A percentile compares a stretch with the other conserved stretches of the same genome.
Evolutionary conservation across 2,329 filamentous ascomycete genomes (phyloP).

Genomic region (Neofusicoccum umdonicola): DNA sequence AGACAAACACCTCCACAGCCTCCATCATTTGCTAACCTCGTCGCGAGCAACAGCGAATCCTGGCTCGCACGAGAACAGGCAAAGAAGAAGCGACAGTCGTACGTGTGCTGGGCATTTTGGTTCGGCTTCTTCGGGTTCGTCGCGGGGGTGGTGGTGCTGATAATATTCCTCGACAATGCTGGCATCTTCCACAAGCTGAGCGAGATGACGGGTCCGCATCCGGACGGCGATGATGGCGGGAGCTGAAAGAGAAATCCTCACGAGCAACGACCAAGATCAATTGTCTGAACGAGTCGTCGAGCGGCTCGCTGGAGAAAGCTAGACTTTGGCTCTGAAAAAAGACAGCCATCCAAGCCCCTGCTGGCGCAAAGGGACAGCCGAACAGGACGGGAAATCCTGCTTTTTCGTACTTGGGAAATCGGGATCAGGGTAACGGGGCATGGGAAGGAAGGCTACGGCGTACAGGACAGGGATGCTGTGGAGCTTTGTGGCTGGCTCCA

Average conservation of each 20-base stretch:
- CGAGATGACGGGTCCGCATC: neutral
- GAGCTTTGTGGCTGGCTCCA: neutral
- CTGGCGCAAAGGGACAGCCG: neutral
- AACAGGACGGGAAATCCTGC: neutral
- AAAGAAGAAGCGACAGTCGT: constrained; percentile 48
- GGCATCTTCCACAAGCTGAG: constrained; percentile 20
- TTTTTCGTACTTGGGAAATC: neutral
- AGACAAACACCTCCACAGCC: no score
- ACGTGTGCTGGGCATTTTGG: constrained; percentile 51
- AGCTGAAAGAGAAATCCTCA: neutral
- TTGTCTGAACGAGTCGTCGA: neutral
- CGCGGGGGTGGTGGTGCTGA: constrained; percentile 43
- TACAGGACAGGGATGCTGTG: neutral
- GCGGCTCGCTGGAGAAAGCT: neutral
- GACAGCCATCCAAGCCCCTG: no score
- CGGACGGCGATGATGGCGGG: neutral
- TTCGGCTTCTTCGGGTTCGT: constrained; percentile 44
- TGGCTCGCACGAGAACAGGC: constrained; percentile 54
- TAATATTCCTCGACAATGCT: constrained; percentile 43
- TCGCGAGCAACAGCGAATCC: constrained; percentile 41
- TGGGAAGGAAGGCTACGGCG: neutral
- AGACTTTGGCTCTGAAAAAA: neutral
- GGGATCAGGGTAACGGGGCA: neutral
- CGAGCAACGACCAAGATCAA: neutral
- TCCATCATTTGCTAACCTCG: neutral